phyloP scores from a whole-genome alignment of 208 protist species.

The Acanthamoeba culbertsoni region DNA sequence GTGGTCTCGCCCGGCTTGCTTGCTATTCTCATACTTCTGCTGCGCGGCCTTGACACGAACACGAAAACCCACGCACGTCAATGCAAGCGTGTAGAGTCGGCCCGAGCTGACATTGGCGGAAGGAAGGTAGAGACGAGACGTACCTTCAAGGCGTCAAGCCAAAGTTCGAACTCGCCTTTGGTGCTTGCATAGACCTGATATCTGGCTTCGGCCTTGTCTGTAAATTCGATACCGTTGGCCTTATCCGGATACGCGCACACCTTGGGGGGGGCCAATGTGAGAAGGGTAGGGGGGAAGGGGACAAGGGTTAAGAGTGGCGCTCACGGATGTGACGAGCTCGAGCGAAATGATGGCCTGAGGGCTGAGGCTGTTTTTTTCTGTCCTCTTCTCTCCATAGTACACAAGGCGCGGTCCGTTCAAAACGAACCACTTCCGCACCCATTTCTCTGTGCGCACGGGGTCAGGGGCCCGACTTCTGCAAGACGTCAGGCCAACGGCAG shows the following conservation, averaged over 20 bases:
- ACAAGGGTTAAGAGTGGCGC: neutral
- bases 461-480: neutral
- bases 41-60: too few relatives aligned
- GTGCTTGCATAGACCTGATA: neutral
- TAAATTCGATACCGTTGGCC: neutral
- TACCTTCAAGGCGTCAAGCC: neutral
- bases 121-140: neutral
- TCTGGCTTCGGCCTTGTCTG: neutral
- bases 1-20: neutral
- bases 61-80: neutral
- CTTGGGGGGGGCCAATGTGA: neutral
- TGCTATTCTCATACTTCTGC: too few relatives aligned
- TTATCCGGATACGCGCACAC: neutral
- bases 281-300: neutral
- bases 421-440: neutral
- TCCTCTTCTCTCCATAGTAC: neutral
- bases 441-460: neutral
- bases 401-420: neutral
- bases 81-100: neutral
- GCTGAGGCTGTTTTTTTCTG: neutral
- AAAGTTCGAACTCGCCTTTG: neutral
- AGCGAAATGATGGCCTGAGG: neutral
- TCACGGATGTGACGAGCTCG: neutral
- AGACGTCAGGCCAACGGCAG: neutral
- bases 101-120: neutral